Base-by-base conservation (phyloP, 2,329 filamentous ascomycete genomes). In the Ceratocystis cacaofunesta region DNA sequence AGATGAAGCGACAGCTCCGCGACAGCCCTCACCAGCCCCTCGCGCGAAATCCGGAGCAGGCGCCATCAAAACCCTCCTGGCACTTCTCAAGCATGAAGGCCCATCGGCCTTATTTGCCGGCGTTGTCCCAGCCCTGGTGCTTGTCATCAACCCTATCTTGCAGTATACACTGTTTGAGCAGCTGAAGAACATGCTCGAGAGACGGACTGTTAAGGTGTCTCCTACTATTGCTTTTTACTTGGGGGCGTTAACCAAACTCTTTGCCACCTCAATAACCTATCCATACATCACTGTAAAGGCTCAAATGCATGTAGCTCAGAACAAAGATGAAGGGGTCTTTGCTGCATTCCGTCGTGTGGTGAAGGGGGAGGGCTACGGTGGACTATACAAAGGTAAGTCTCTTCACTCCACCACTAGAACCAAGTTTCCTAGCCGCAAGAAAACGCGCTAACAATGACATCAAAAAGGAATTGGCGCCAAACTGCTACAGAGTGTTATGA, bases 131-230 rank as follows among this genome's bases (percentile, higher is more conserved):
- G 94, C 94, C 0, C 79, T 99, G 70, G 86, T 99, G 70, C 81
- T 99, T 69, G 94, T 99, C 72, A 91, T 96, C 78, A 99, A 99
- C 79, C 94, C 94, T 3, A 99, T 99, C 70, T 79, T 99, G 69
- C 94, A 99, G 78, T 99, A 99, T 77, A 99, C 94, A 17, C 88
- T 99, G 65, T 99, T 97, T 72, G 94, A 99, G 81, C 92, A 99
- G 80, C 80, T 97, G 78, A 97, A 96, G 84, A 96, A 97, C 74
- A 72, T 82, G 30, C 77, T 96, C 66, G 92, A 96, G 82, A 88
- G 77, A 72, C 74, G 79, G 80, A 74, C 78, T 67, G 30, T 65
- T 60, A 85, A 87, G 70, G 83, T 97, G 66, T 95, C 90, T 0
- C 90, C 92, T 1, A 87, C 85, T 65, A 84, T 95, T 70, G 91